A percentile compares a stretch with the other conserved stretches of the same genome.
phyloP scores from a whole-genome alignment of 1,284 basidiomycete genomes.

The Schizopora paradoxa region DNA sequence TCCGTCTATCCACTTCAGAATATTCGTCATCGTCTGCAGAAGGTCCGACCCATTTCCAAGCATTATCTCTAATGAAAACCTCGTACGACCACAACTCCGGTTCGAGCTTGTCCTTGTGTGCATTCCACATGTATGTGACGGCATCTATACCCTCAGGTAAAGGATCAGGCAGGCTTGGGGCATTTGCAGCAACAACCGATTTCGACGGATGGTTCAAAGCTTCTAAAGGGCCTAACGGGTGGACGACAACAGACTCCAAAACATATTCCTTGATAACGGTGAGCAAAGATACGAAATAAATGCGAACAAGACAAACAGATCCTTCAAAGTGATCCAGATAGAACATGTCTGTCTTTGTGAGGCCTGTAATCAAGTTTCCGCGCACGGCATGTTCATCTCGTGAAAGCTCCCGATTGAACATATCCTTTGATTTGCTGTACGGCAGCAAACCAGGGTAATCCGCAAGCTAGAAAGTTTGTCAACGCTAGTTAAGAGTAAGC shows the following conservation, averaged over 20 bases:
- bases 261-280: conserved; percentile 58
- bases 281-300: neutral
- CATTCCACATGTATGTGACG: conserved; percentile 71
- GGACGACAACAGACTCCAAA: conserved; percentile 47
- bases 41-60: conserved; percentile 66
- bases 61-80: conserved; percentile 62
- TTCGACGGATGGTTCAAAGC: conserved; percentile 30
- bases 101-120: conserved; percentile 40
- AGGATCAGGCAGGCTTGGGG: conserved; percentile 38
- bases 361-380: conserved; percentile 65
- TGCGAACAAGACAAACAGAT: neutral
- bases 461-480: conserved; percentile 54
- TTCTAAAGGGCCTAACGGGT: conserved; percentile 44
- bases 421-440: conserved; percentile 37
- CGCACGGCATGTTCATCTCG: conserved; percentile 53
- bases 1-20: conserved; percentile 40
- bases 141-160: conserved; percentile 38
- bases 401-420: conserved; percentile 41
- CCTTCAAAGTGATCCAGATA: conserved; percentile 77
- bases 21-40: conserved; percentile 35
- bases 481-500: neutral
- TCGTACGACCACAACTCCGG: conserved; percentile 72
- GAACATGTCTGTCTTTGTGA: conserved; percentile 52
- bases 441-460: conserved; percentile 80
- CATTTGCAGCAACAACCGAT: conserved; percentile 35